phyloP scores from a whole-genome alignment of 1,284 basidiomycete genomes.

The Leccinum olivaceoglutinosum region DNA sequence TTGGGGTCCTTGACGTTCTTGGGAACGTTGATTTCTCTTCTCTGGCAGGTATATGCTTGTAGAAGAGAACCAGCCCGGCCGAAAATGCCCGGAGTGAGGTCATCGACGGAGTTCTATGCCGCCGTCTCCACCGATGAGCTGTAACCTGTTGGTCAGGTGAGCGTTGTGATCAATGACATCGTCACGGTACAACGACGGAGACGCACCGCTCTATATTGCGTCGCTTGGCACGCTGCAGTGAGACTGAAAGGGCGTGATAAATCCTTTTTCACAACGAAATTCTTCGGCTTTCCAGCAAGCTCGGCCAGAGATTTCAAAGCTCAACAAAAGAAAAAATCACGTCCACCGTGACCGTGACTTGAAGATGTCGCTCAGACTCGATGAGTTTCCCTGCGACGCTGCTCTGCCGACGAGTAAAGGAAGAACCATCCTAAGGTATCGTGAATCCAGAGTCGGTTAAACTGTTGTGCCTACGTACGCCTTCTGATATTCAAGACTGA shows the following conservation, averaged over 20 bases:
- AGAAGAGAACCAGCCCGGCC: conserved; percentile 96
- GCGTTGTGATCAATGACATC: conserved; percentile 15
- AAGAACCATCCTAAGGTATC: conserved; percentile 82
- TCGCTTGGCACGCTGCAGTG: conserved; percentile 91
- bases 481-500: too few species aligned
- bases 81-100: conserved; percentile 85
- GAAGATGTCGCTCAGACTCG: conserved; percentile 89
- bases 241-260: conserved; percentile 88
- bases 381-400: conserved; percentile 91
- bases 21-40: conserved; percentile 98
- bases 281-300: conserved; percentile 78
- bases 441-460: conserved; percentile 19
- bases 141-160: conserved; percentile 50
- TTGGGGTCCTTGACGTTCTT: conserved; percentile 99
- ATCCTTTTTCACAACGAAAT: conserved; percentile 96
- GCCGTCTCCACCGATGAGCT: conserved; percentile 90
- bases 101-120: conserved; percentile 97
- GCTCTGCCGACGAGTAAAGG: conserved; percentile 98
- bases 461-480: neutral
- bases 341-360: too few species aligned
- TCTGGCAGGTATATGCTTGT: conserved; percentile 92
- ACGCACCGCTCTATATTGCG: conserved; percentile 92
- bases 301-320: conserved; percentile 94
- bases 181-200: conserved; percentile 8
- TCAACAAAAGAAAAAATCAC: too few species aligned